Conservation (phyloP, 805 yeast species). For the Spathaspora sp. region DNA sequence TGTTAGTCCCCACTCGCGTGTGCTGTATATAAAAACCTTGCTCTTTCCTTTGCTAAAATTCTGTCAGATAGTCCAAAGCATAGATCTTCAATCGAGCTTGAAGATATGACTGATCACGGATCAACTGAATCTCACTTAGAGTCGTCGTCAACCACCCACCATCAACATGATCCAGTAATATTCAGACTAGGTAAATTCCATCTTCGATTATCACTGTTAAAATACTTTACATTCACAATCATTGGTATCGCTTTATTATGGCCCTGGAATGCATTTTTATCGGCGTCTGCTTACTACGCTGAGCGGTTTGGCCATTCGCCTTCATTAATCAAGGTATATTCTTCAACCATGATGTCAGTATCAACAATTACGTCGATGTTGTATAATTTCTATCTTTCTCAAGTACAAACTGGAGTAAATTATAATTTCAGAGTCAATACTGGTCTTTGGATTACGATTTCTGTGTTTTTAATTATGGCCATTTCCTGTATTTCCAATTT, state of each 20-base stretch:
- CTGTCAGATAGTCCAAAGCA: neutral
- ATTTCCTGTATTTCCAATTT: constrained; percentile 38
- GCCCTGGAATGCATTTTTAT: constrained; percentile 95
- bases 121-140: constrained; percentile 6
- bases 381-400: constrained; percentile 60
- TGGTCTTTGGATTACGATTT: constrained; percentile 59
- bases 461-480: constrained; percentile 57
- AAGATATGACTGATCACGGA: constrained; percentile 12
- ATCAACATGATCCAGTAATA: constrained; percentile 16
- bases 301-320: constrained; percentile 54
- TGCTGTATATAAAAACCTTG: neutral
- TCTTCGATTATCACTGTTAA: constrained; percentile 21
- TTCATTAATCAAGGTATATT: constrained; percentile 52
- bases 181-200: constrained; percentile 8
- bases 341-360: constrained; percentile 85
- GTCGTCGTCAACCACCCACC: neutral
- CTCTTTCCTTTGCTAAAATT: neutral
- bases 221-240: constrained; percentile 57
- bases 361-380: constrained; percentile 67
- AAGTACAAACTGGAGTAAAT: constrained; percentile 58
- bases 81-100: constrained; percentile 6
- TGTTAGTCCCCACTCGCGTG: neutral
- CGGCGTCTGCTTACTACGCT: constrained; percentile 80
- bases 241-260: constrained; percentile 81
- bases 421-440: constrained; percentile 52